A percentile compares a stretch with the other conserved stretches of the same genome.
These are phyloP conservation scores for Eimeria sp. DNA, from an alignment of 169 alveolate genomes.

Conservation along the genomic window DNA sequence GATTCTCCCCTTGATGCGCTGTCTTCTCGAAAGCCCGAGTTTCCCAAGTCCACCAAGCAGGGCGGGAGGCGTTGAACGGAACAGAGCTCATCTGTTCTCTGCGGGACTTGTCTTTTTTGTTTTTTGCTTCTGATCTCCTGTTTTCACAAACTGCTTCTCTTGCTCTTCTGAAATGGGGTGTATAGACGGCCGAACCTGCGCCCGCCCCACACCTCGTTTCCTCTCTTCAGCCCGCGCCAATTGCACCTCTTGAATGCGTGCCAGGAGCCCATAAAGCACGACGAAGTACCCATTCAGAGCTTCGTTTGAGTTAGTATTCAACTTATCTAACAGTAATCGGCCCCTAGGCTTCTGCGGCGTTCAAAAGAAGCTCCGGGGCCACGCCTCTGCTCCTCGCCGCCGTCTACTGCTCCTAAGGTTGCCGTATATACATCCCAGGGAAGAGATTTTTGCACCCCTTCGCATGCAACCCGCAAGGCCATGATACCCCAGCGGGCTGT, in stretches of 20 bases:
- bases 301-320: not conserved
- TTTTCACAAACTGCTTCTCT: not conserved
- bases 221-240: not conserved
- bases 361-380: not conserved
- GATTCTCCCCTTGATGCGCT: not conserved
- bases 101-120: not conserved
- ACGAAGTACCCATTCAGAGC: not conserved
- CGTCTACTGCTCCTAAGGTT: not conserved
- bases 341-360: not conserved
- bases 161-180: conserved; percentile 32
- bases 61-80: not conserved
- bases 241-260: conserved; percentile 3
- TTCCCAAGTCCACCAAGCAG: not conserved
- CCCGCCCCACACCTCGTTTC: conserved; percentile 10
- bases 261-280: not conserved
- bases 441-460: not conserved
- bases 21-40: not conserved
- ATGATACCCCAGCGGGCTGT: conserved; percentile 26
- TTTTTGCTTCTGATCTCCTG: not conserved
- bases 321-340: not conserved
- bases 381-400: not conserved
- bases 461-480: conserved; percentile 20
- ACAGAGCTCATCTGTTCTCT: not conserved
- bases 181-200: conserved; percentile 7
- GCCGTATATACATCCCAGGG: not conserved